These are phyloP conservation scores for Leccinum subgranulosum DNA, from an alignment of 768 basidiomycete species.

Conservation along the genomic window DNA sequence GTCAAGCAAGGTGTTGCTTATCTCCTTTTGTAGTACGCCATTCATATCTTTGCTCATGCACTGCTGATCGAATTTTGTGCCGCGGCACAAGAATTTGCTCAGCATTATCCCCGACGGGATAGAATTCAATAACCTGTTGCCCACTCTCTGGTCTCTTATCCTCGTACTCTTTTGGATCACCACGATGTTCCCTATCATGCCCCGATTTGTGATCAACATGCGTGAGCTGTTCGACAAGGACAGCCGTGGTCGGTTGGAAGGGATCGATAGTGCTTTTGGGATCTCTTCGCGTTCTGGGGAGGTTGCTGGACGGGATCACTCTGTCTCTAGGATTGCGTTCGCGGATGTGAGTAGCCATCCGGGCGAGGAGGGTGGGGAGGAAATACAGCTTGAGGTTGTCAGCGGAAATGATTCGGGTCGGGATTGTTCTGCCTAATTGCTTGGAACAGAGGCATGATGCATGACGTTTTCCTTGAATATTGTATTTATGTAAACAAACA, in stretches of 20 bases:
- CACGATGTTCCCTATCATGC: background rate
- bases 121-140: background rate
- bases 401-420: no score
- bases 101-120: background rate
- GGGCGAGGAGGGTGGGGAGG: background rate
- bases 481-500: no score
- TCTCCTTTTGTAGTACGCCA: background rate
- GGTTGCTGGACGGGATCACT: background rate
- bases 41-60: background rate
- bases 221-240: background rate
- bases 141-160: background rate
- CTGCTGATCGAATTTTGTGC: background rate
- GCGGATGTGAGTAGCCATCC: background rate
- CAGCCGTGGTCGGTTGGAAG: background rate
- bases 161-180: rapidly evolving
- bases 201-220: background rate
- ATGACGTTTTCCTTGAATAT: background rate
- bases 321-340: background rate
- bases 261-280: background rate
- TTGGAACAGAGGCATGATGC: no score
- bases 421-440: no score
- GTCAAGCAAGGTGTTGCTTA: background rate
- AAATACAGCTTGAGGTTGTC: background rate
- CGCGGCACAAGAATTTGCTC: background rate
- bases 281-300: background rate